Percentiles rank a stretch among this genome's conserved stretches.
phyloP scores from a whole-genome alignment of 2,329 filamentous ascomycete species.

The Beauveria rudraprayagi region DNA sequence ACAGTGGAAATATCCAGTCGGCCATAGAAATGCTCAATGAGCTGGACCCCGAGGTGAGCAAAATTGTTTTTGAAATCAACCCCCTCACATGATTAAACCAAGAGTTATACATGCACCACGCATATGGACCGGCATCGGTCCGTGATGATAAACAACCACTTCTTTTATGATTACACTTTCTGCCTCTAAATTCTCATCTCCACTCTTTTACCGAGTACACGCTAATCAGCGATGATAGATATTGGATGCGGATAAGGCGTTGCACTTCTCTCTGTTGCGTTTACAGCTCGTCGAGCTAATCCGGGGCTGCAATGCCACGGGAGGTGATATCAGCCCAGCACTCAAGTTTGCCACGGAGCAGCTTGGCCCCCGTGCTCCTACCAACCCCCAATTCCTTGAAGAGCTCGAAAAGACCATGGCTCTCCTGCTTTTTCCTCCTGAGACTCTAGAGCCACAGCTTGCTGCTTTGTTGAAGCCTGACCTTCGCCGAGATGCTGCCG shows the following conservation, averaged over 20 bases:
- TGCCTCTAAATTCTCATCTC: conserved; percentile 3
- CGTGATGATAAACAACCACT: conserved; percentile 80
- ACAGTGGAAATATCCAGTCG: conserved; percentile 73
- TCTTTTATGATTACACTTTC: conserved; percentile 30
- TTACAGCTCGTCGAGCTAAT: conserved; percentile 94
- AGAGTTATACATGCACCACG: conserved; percentile 99
- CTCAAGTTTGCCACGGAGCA: conserved; percentile 82
- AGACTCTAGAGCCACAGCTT: conserved; percentile 68
- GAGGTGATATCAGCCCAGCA: conserved; percentile 69
- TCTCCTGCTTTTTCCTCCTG: conserved; percentile 78
- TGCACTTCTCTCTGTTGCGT: conserved; percentile 85
- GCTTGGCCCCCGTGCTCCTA: conserved; percentile 78
- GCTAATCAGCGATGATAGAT: conserved; percentile 51
- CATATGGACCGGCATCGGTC: conserved; percentile 66
- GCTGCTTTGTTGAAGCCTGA: conserved; percentile 70
- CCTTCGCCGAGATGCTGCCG: conserved; percentile 75
- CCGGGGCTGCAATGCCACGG: conserved; percentile 58
- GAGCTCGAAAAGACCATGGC: conserved; percentile 92
- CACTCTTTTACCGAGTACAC: conserved; percentile 11
- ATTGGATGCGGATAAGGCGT: conserved; percentile 68
- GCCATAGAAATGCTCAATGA: conserved; percentile 87
- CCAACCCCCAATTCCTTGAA: conserved; percentile 70
- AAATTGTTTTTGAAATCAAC: not conserved
- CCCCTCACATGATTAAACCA: conserved; percentile 80
- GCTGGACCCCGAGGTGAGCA: conserved; percentile 77